Percentiles rank a stretch among this genome's conserved stretches.
Evolutionary conservation across 2,329 filamentous ascomycete species (phyloP).

Genomic region (Curvularia lunata): DNA sequence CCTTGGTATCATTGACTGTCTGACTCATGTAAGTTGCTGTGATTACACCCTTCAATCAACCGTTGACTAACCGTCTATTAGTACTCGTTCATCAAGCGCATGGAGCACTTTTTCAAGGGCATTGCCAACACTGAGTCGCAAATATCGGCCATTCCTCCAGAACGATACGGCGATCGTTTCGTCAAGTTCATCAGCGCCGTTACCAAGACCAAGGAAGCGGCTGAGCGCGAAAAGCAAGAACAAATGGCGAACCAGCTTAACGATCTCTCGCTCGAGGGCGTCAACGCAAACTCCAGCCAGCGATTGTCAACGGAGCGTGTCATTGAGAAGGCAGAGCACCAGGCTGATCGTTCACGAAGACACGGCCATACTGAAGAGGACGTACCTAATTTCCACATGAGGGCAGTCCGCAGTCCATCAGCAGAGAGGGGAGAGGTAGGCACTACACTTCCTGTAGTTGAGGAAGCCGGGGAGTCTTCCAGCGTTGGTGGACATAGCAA

Average conservation of each 20-base stretch:
- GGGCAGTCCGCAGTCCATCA: conserved; percentile 63
- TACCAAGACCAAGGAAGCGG: conserved; percentile 89
- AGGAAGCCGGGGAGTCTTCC: conserved; percentile 81
- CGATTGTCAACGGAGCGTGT: conserved; percentile 58
- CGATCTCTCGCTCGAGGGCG: conserved; percentile 49
- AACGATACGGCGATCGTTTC: conserved; percentile 92
- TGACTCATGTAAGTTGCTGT: conserved; percentile 79
- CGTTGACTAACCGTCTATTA: conserved; percentile 51
- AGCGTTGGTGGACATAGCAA: conserved; percentile 68
- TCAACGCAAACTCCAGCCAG: conserved; percentile 42
- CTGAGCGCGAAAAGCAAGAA: conserved; percentile 61
- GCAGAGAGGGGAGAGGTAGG: conserved; percentile 62
- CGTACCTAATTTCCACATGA: conserved; percentile 67
- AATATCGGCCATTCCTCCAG: conserved; percentile 90
- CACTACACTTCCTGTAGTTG: conserved; percentile 78
- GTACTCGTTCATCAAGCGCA: conserved; percentile 94
- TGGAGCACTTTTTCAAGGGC: conserved; percentile 97
- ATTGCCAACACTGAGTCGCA: conserved; percentile 80
- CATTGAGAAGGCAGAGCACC: conserved; percentile 66
- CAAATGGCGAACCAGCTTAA: conserved; percentile 39
- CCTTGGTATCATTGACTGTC: conserved; percentile 95
- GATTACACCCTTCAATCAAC: neutral
- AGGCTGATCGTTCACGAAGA: conserved; percentile 64
- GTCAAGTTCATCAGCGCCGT: conserved; percentile 88
- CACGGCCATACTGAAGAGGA: conserved; percentile 59